Base-by-base conservation (phyloP, 805 yeast species). In the Candida krabiensis region DNA sequence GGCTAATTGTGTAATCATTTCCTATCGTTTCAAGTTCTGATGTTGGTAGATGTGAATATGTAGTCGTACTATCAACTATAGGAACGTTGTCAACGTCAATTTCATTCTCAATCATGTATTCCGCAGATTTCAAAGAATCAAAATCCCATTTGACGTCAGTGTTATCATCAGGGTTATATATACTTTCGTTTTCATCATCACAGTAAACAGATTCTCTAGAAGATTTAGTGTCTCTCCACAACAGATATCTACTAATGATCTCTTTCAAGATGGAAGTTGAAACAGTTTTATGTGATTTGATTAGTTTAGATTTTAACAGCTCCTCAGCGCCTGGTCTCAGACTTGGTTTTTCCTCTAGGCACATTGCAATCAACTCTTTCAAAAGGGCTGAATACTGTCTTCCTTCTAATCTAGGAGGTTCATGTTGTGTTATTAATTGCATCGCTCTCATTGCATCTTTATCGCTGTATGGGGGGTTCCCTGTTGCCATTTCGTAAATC, bases 391-490 rank as follows among this genome's bases (percentile, higher is more conserved):
- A 77, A 58, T 86, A 88, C 43, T 82, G 86, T 36, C 90, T 69
- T 6, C 98, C 98, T 58, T 93, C 99, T 40, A 93, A 67, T 44
- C 99, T 73, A 4, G 99, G 96, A 4, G 99, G 99, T 38, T 90
- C 86, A 49, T 86, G 87, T 49, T 89, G 86, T 1, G 96, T 86
- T 34, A 93, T 89, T 62, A 93, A 67, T 56, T 88, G 90, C 89
- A 93, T 86, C 2, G 97, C 99, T 65, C 96, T 75, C 67, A 85
- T 70, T 0, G 96, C 96, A 55, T 91, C 99, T 49, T 86, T 86
- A 44, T 93, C 97, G 53, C 96, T 82, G 56, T 90, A 90, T 0
- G 99, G 99, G 4, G 99, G 99, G 52, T 87, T 88, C 0, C 99
- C 98, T 0, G 98, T 90, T 8, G 96, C 95, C 47, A 91, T 83